phyloP scores from a whole-genome alignment of 1,284 basidiomycete species.

The Cutaneotrichosporon dermatis region DNA sequence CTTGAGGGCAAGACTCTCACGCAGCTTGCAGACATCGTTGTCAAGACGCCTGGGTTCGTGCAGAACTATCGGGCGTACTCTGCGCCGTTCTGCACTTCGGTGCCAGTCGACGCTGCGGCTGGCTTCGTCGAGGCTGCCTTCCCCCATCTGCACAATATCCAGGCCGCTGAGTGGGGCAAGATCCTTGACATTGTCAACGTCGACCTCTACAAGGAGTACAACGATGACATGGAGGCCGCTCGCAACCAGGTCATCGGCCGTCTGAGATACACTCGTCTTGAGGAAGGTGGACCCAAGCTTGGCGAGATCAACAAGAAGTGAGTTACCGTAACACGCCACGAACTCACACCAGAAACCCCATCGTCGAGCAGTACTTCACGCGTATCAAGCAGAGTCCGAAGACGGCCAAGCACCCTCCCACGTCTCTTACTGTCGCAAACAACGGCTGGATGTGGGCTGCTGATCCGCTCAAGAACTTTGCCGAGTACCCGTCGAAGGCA shows the following conservation, averaged over 20 bases:
- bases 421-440: slow-evolving; percentile 79
- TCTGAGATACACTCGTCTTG: slow-evolving; percentile 73
- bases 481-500: slow-evolving; percentile 85
- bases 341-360: slow-evolving; percentile 58
- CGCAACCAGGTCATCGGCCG: slow-evolving; percentile 70
- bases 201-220: slow-evolving; percentile 76
- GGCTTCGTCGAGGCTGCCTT: slow-evolving; percentile 58
- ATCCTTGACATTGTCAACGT: slow-evolving; percentile 83
- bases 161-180: slow-evolving; percentile 66
- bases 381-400: slow-evolving; percentile 59
- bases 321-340: slow-evolving; percentile 33
- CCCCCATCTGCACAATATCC: slow-evolving; percentile 52
- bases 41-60: slow-evolving; percentile 55
- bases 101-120: slow-evolving; percentile 66
- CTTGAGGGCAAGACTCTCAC: slow-evolving; percentile 55
- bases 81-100: slow-evolving; percentile 63
- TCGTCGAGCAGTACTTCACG: slow-evolving; percentile 87
- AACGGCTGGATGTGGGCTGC: slow-evolving; percentile 99
- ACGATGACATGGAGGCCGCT: slow-evolving; percentile 71
- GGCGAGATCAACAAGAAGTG: slow-evolving; percentile 73
- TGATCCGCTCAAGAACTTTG: slow-evolving; percentile 91
- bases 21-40: slow-evolving; percentile 64
- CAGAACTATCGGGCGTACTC: slow-evolving; percentile 58
- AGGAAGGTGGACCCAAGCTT: slow-evolving; percentile 74
- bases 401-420: slow-evolving; percentile 56